Evolutionary conservation across 1,284 basidiomycete genomes (phyloP).

Genomic region (Retiboletus flavoniger): DNA sequence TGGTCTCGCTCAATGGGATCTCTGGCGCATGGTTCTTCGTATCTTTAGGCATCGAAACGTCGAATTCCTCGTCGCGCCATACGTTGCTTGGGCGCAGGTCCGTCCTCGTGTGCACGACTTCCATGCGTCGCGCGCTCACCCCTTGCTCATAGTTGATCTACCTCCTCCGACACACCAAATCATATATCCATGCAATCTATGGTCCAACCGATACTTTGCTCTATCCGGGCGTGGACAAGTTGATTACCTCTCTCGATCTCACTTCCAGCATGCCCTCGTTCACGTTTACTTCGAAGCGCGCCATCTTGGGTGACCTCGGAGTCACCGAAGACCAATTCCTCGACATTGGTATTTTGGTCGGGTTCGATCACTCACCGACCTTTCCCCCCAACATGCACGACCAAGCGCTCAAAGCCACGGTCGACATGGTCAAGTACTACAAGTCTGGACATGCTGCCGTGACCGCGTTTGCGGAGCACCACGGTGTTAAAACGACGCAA

Average conservation of each 20-base stretch:
- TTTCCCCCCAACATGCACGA: constrained; percentile 85
- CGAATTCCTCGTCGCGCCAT: constrained; percentile 95
- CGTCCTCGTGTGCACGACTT: constrained; percentile 22
- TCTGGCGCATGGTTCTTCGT: constrained; percentile 89
- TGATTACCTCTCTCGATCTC: constrained; percentile 88
- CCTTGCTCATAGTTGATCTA: constrained; percentile 75
- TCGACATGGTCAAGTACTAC: constrained; percentile 88
- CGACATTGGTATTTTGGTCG: constrained; percentile 89
- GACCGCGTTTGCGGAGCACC: constrained; percentile 75
- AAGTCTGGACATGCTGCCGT: constrained; percentile 83
- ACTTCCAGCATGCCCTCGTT: constrained; percentile 67
- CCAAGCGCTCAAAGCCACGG: constrained; percentile 76
- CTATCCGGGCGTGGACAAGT: constrained; percentile 86
- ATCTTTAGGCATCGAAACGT: constrained; percentile 95
- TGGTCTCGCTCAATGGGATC: constrained; percentile 76
- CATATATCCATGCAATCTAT: constrained; percentile 94
- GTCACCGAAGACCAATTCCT: constrained; percentile 91
- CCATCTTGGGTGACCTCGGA: constrained; percentile 74
- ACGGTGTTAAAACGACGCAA: constrained; percentile 69
- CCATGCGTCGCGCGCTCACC: constrained; percentile 15
- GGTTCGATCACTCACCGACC: constrained; percentile 83
- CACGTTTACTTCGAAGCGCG: constrained; percentile 81
- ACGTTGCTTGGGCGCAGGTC: constrained; percentile 92
- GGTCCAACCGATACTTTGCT: constrained; percentile 89
- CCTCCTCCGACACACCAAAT: constrained; percentile 88